phyloP scores from a whole-genome alignment of 23 red algal genomes.

The Gracilariopsis chorda region DNA sequence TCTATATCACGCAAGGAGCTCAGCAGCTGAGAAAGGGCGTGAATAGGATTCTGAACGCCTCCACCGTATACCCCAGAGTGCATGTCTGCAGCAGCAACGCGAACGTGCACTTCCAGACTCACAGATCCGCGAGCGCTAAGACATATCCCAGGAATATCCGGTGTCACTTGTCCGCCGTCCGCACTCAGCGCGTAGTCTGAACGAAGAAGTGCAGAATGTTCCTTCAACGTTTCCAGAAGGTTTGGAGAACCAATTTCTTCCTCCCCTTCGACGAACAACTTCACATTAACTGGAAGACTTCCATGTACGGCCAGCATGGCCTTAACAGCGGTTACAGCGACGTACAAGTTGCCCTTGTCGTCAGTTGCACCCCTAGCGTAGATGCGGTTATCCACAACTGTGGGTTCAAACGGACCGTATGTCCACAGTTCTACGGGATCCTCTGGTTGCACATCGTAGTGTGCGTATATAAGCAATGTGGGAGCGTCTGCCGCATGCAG shows the following conservation, averaged over 20 bases:
- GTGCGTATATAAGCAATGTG: conserved; percentile 74
- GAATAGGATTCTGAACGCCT: conserved; percentile 85
- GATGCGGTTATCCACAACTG: conserved; percentile 48
- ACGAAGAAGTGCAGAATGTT: conserved; percentile 20
- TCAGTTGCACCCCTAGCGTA: conserved; percentile 90
- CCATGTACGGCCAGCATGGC: conserved; percentile 39
- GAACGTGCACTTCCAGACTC: conserved; percentile 62
- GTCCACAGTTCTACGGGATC: conserved; percentile 76
- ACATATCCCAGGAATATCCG: conserved; percentile 43
- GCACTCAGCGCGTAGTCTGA: conserved; percentile 74
- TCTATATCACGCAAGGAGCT: conserved; percentile 40
- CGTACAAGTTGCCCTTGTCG: conserved; percentile 83
- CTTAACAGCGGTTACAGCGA: conserved; percentile 58
- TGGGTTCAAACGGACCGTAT: conserved; percentile 76
- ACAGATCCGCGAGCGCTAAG: conserved; percentile 63
- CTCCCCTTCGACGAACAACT: conserved; percentile 89
- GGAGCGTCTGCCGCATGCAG: conserved; percentile 40
- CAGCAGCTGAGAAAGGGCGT: conserved; percentile 67
- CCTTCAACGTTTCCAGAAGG: conserved; percentile 25
- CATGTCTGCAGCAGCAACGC: conserved; percentile 65
- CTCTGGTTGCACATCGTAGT: conserved; percentile 95
- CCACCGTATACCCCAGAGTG: conserved; percentile 87
- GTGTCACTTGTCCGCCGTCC: conserved; percentile 74
- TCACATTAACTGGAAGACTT: conserved; percentile 74
- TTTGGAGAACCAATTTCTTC: conserved; percentile 91